A percentile compares a stretch with the other conserved stretches of the same genome.
phyloP scores from a whole-genome alignment of 2,329 filamentous ascomycete genomes.

The Diaporthe sp. region DNA sequence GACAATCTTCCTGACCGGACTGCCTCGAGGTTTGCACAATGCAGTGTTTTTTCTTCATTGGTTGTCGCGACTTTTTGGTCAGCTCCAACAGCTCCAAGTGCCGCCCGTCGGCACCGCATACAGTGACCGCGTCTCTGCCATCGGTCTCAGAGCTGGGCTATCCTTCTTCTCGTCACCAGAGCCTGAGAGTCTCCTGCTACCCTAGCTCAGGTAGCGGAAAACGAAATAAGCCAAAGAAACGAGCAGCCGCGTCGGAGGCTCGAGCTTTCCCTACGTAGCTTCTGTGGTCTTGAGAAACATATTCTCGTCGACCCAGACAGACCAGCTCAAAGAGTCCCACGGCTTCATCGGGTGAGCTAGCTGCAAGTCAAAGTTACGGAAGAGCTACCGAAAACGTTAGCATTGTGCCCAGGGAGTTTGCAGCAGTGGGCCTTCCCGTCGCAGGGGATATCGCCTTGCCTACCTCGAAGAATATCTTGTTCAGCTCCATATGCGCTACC shows the following conservation, averaged over 20 bases:
- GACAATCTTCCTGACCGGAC: background rate
- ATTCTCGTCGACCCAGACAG: constrained; percentile 16
- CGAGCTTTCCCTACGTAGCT: background rate
- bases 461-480: constrained; percentile 59
- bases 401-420: constrained; percentile 10
- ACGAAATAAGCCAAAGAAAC: too few species aligned
- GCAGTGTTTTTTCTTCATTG: too few species aligned
- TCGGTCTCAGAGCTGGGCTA: too few species aligned
- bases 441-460: constrained; percentile 9
- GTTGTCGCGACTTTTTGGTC: too few species aligned
- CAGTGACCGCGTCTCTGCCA: too few species aligned
- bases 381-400: constrained; percentile 14
- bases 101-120: too few species aligned
- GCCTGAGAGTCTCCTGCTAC: too few species aligned
- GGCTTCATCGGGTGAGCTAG: constrained; percentile 18
- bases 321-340: constrained; percentile 16
- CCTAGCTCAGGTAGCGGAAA: too few species aligned
- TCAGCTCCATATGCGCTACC: constrained; percentile 59
- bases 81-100: too few species aligned
- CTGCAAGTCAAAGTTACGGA: constrained; percentile 36
- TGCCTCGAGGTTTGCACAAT: background rate
- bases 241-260: too few species aligned
- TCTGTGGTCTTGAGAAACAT: constrained; percentile 10
- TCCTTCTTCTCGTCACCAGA: too few species aligned
- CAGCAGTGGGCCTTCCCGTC: background rate